Percentiles rank a stretch among this genome's conserved stretches.
These are phyloP conservation scores for Termitomyces sp. DNA, from an alignment of 768 basidiomycete species.

Conservation along the genomic window DNA sequence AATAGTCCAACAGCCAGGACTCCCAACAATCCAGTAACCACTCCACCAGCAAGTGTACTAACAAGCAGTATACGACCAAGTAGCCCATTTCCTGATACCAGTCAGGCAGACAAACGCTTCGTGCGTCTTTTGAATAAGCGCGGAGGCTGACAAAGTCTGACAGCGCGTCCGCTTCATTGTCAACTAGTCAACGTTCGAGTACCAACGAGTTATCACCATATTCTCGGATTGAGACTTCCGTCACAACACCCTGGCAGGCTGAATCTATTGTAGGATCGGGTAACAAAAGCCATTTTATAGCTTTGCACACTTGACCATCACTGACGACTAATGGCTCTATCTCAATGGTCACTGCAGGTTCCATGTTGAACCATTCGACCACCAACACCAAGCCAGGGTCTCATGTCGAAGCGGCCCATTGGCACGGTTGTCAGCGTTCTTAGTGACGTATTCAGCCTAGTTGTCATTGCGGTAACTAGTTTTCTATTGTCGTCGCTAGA, in stretches of 20 bases:
- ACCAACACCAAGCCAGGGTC: background rate
- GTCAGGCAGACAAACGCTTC: background rate
- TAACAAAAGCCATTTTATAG: background rate
- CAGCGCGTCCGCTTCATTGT: background rate
- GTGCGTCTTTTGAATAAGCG: background rate
- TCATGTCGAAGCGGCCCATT: background rate
- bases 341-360: background rate
- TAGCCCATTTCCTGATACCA: background rate
- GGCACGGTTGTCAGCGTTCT: constrained; percentile 1
- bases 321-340: too few species aligned
- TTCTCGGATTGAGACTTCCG: background rate
- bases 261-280: background rate
- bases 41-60: background rate
- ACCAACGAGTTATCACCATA: background rate
- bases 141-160: background rate
- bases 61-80: background rate
- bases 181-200: background rate
- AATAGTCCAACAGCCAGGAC: background rate
- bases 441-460: background rate
- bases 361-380: background rate
- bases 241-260: background rate
- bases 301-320: background rate
- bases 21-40: background rate
- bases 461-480: background rate
- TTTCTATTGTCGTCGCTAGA: constrained; percentile 1